Base-by-base conservation (phyloP, 2,329 filamentous ascomycete species). In the Niveomyces coronatus region DNA sequence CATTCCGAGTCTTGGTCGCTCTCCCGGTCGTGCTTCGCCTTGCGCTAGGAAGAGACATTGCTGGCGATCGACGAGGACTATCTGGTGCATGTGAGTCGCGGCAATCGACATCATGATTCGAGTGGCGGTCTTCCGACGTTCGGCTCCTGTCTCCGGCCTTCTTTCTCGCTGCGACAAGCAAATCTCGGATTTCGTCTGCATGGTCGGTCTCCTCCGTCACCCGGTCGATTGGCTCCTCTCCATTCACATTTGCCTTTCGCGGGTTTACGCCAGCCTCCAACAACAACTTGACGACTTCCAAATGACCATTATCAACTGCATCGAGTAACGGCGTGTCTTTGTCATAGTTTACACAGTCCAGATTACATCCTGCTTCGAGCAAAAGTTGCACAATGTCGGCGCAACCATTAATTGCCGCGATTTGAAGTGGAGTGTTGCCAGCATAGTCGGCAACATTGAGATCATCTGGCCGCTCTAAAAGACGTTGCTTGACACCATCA, bases 251-350 rank as follows among this genome's bases (percentile, higher is more conserved):
- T 32, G 87, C 80, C 48, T 87, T 84, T 35, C 87, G 79, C 34
- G 91, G 91, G 53, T 98, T 93, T 10, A 94, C 89, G 9, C 88
- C 89, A 40, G 88, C 82, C 39, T 82, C 76, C 3, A 98, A 68
- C 23, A 98, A 65, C 9, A 94, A 67, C 51, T 79, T 85, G 29
- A 98, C 84, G 4, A 96, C 89, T 14, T 83, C 84, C 7, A 94
- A 57, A 54, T 98, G 88, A 1, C 85, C 85, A 52, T 98, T 98
- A 49, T 96, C 91, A 19, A 96, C 87, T 5, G 91, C 91, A 64
- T 98, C 91, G 38, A 98, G 81, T 24, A 98, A 71, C 19, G 91
- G 91, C 0, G 91, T 96, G 52, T 98, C 91, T 52, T 85, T 86
- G 50, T 87, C 82, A 50, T 85, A 79, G 50, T 82, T 79, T 41